Evolutionary conservation across 805 yeast species (phyloP).

Genomic region (Sungouiella blattae): DNA sequence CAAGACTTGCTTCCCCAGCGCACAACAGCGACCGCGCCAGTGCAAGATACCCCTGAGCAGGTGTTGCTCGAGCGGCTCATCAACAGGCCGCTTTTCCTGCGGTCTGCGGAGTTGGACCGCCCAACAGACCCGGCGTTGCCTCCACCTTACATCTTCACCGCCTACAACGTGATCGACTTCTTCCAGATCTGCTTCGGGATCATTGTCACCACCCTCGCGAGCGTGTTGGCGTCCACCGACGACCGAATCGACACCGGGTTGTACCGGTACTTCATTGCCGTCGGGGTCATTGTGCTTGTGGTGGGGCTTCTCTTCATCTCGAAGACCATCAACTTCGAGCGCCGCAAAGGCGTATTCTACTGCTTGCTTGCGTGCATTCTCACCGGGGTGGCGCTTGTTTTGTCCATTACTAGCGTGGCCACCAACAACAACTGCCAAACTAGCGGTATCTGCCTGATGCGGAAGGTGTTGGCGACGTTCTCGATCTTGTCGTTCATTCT

Average conservation of each 20-base stretch:
- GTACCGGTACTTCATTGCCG: constrained; percentile 37
- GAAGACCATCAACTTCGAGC: constrained; percentile 36
- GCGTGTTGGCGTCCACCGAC: constrained; percentile 24
- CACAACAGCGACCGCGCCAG: neutral
- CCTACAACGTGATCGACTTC: constrained; percentile 26
- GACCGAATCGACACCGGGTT: constrained; percentile 19
- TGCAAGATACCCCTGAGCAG: constrained; percentile 14
- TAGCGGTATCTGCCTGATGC: constrained; percentile 22
- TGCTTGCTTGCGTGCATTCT: constrained; percentile 32
- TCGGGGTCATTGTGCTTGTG: constrained; percentile 28
- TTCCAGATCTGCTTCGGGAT: constrained; percentile 29
- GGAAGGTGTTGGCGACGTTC: constrained; percentile 36
- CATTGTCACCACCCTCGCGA: constrained; percentile 24
- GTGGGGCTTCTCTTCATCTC: constrained; percentile 34
- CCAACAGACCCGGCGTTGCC: no score
- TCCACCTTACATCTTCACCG: constrained; percentile 23
- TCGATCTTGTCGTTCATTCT: constrained; percentile 35
- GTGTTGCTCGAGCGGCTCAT: constrained; percentile 29
- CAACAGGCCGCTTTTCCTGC: constrained; percentile 30
- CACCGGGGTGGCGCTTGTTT: constrained; percentile 34
- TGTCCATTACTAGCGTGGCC: constrained; percentile 23
- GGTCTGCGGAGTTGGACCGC: no score
- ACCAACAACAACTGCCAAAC: constrained; percentile 21
- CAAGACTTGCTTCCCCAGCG: constrained; percentile 1
- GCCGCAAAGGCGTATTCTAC: constrained; percentile 39